Percentiles rank a stretch among this genome's conserved stretches.
Conservation (phyloP, 192 early-diverging fungal genomes). For the Haplosporangium gracile region DNA sequence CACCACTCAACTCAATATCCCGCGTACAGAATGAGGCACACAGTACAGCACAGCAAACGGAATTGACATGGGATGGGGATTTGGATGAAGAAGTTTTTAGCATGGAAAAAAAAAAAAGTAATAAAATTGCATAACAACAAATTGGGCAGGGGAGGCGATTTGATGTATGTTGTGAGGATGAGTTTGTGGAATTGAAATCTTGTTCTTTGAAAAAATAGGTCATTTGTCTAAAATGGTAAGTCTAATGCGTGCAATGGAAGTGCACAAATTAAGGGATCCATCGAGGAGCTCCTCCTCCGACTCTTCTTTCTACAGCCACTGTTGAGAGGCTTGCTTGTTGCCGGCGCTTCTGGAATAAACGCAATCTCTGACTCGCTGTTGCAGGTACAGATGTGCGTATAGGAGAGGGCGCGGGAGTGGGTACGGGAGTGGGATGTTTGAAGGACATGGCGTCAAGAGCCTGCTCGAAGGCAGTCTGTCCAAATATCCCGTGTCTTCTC, state of each 20-base stretch:
- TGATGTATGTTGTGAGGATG: no score
- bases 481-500: background rate
- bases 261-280: no score
- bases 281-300: no score
- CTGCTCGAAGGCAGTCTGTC: background rate
- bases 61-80: background rate
- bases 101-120: constrained; percentile 3
- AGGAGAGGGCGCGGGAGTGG: background rate
- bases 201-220: no score
- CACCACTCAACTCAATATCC: background rate
- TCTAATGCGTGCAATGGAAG: no score
- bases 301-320: no score
- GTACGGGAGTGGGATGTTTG: background rate
- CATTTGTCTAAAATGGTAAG: no score
- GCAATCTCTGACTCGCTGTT: background rate
- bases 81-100: background rate
- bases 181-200: no score
- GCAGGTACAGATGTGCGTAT: background rate
- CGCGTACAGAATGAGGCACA: background rate
- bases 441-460: background rate
- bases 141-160: no score
- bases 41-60: background rate
- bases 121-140: constrained; percentile 5
- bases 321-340: no score
- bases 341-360: background rate